A percentile compares a stretch with the other conserved stretches of the same genome.
Evolutionary conservation across 2,329 filamentous ascomycete genomes (phyloP).

Genomic region (Claviceps sp.): DNA sequence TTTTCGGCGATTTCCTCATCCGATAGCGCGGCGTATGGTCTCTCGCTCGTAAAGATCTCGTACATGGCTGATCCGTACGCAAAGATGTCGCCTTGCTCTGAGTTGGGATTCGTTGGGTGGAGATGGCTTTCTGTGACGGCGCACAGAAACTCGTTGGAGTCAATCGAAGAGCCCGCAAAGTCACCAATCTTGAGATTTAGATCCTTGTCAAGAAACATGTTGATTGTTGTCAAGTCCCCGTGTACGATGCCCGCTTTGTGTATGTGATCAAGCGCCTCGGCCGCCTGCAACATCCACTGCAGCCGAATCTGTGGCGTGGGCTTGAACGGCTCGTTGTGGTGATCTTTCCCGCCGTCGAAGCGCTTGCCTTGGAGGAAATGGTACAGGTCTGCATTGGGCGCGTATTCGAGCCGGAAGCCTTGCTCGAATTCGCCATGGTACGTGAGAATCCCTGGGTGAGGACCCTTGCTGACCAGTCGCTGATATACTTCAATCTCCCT

Average conservation of each 20-base stretch:
- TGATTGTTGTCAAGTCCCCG: constrained; percentile 3
- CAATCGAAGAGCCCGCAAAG: constrained; percentile 6
- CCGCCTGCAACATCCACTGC: constrained; percentile 4
- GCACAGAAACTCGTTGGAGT: background rate
- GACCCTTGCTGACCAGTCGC: background rate
- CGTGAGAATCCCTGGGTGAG: background rate
- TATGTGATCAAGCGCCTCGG: constrained; percentile 2
- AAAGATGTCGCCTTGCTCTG: constrained; percentile 4
- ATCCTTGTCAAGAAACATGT: constrained; percentile 4
- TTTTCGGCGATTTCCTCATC: background rate
- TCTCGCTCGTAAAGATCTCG: constrained; percentile 1
- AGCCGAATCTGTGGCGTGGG: background rate
- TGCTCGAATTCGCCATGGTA: constrained; percentile 2
- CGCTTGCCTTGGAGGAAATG: constrained; percentile 1
- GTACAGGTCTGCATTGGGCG: constrained; percentile 2
- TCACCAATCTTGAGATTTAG: constrained; percentile 4
- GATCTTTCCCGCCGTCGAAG: background rate
- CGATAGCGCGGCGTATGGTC: constrained; percentile 1
- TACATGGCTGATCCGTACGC: constrained; percentile 2
- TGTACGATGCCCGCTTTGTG: constrained; percentile 4
- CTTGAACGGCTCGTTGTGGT: background rate
- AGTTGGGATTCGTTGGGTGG: background rate
- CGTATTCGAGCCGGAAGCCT: constrained; percentile 4
- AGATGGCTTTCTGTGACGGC: constrained; percentile 2
- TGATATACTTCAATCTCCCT: constrained; percentile 4